Evolutionary conservation across 805 yeast species (phyloP).

Genomic region (Ogataea nitratoaversa): DNA sequence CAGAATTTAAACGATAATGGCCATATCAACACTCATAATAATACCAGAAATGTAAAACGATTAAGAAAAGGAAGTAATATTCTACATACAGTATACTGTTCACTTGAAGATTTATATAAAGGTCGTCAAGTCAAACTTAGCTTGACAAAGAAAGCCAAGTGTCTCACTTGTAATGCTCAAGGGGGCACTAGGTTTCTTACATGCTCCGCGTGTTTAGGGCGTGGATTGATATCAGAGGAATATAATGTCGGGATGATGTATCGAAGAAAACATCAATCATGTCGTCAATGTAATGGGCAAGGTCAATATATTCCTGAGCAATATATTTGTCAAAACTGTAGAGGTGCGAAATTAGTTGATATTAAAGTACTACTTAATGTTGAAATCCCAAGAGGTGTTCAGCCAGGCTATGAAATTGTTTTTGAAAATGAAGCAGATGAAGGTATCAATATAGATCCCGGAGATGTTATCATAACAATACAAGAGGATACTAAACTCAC

Average conservation of each 20-base stretch:
- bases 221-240: constrained; percentile 38
- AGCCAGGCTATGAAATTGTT: constrained; percentile 46
- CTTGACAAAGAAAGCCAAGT: constrained; percentile 45
- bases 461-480: constrained; percentile 60
- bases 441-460: constrained; percentile 54
- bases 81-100: constrained; percentile 47
- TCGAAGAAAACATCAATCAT: constrained; percentile 40
- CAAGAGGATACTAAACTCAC: constrained; percentile 30
- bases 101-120: constrained; percentile 50
- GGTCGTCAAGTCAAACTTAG: constrained; percentile 57
- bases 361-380: constrained; percentile 49
- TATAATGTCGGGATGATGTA: constrained; percentile 41
- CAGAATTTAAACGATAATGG: too few relatives aligned
- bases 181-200: constrained; percentile 39
- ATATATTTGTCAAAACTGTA: constrained; percentile 38
- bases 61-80: constrained; percentile 48
- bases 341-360: constrained; percentile 42
- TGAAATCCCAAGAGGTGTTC: constrained; percentile 52
- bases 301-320: constrained; percentile 32
- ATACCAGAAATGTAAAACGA: neutral
- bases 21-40: neutral
- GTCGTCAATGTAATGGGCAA: constrained; percentile 41
- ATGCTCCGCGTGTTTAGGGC: constrained; percentile 40
- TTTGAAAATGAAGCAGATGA: constrained; percentile 65
- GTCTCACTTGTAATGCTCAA: constrained; percentile 46